Evolutionary conservation across 257 asterid genomes (phyloP).

Genomic region (Gentiana straminea): DNA sequence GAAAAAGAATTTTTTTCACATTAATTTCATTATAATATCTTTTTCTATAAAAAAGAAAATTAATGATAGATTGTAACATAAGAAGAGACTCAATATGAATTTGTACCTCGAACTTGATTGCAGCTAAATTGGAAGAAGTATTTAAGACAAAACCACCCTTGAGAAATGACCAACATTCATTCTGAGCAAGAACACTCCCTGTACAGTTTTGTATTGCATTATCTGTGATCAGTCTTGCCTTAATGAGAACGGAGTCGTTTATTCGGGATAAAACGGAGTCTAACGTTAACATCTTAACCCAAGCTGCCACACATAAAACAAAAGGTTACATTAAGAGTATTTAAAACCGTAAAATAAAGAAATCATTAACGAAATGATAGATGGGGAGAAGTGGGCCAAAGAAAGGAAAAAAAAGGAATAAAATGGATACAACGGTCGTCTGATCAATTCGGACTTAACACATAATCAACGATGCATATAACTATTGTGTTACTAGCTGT

Average conservation of each 20-base stretch:
- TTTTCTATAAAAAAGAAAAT: too few relatives aligned
- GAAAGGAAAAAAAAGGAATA: too few relatives aligned
- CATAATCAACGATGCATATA: too few relatives aligned
- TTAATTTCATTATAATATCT: too few relatives aligned
- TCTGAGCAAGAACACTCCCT: constrained; percentile 52
- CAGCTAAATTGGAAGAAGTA: constrained; percentile 35
- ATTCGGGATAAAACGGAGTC: constrained; percentile 13
- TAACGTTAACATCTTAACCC: constrained; percentile 43
- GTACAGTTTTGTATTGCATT: constrained; percentile 28
- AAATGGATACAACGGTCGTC: too few relatives aligned
- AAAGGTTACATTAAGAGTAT: constrained; percentile 16
- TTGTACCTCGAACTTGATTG: constrained; percentile 35
- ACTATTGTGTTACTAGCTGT: too few relatives aligned
- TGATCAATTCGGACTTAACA: too few relatives aligned
- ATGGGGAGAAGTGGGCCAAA: too few relatives aligned
- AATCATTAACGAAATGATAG: too few relatives aligned
- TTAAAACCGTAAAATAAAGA: too few relatives aligned
- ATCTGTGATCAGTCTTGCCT: constrained; percentile 37
- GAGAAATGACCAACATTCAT: constrained; percentile 77
- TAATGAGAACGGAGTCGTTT: constrained; percentile 23
- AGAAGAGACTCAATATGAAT: too few relatives aligned
- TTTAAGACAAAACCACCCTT: constrained; percentile 63
- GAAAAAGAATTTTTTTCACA: background rate
- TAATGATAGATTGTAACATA: too few relatives aligned
- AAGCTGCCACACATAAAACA: constrained; percentile 46